These are phyloP conservation scores for Gryganskiella cystojenkinii DNA, from an alignment of 192 early-diverging fungal species.

Conservation along the genomic window DNA sequence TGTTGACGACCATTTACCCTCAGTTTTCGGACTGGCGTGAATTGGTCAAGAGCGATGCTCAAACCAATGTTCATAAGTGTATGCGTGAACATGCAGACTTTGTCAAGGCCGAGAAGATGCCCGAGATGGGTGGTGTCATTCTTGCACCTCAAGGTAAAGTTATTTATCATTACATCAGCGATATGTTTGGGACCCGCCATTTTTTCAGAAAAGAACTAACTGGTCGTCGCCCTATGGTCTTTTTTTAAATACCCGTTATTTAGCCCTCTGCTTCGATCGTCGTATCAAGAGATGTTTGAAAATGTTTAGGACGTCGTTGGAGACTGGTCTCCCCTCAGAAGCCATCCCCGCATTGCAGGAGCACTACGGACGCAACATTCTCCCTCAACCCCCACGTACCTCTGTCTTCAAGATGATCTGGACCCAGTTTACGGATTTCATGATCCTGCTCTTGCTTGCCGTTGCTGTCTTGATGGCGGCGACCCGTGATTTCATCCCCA, in stretches of 20 bases:
- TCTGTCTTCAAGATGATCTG: slow-evolving; percentile 78
- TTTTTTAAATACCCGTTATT: not conserved
- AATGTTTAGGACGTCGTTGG: slow-evolving; percentile 82
- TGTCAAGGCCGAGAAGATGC: slow-evolving; percentile 60
- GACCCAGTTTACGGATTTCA: slow-evolving; percentile 93
- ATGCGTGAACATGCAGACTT: slow-evolving; percentile 70
- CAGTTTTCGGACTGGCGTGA: slow-evolving; percentile 93
- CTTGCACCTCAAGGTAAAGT: slow-evolving; percentile 69
- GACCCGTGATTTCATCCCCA: slow-evolving; percentile 85
- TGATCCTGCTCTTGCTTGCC: slow-evolving; percentile 89
- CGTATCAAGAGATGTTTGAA: slow-evolving; percentile 81
- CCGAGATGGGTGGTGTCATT: slow-evolving; percentile 55
- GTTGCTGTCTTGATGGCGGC: slow-evolving; percentile 87
- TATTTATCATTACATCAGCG: too few relatives aligned
- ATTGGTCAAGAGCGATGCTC: slow-evolving; percentile 84
- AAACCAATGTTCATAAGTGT: slow-evolving; percentile 76
- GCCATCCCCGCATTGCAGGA: slow-evolving; percentile 69
- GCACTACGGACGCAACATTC: slow-evolving; percentile 88
- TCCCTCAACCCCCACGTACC: slow-evolving; percentile 82
- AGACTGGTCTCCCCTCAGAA: slow-evolving; percentile 74
- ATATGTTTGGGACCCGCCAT: not conserved
- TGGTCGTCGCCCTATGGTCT: not conserved
- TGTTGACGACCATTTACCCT: slow-evolving; percentile 79
- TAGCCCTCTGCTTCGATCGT: slow-evolving; percentile 94
- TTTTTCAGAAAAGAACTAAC: not conserved